These are phyloP conservation scores for Royoungia palumana DNA, from an alignment of 768 basidiomycete genomes.

Conservation along the genomic window DNA sequence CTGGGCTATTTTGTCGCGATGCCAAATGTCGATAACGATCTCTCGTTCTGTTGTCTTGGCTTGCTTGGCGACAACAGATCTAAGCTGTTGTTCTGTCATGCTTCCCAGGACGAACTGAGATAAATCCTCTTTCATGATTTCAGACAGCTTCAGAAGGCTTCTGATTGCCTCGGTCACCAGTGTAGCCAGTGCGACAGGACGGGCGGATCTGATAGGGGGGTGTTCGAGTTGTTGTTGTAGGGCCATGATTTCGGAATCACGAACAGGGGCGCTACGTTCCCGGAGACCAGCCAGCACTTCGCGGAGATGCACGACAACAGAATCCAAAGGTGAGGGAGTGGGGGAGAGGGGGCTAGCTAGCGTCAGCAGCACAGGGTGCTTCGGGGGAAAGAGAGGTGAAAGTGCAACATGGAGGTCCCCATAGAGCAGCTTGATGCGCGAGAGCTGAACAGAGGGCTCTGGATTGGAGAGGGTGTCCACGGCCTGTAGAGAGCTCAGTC, in stretches of 20 bases:
- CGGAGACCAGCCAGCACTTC: conserved; percentile 52
- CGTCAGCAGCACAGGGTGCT: conserved; percentile 46
- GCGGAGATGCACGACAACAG: conserved; percentile 50
- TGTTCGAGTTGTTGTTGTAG: conserved; percentile 38
- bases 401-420: conserved; percentile 50
- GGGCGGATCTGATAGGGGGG: conserved; percentile 23
- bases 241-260: conserved; percentile 52
- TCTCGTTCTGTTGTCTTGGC: conserved; percentile 55
- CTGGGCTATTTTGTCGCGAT: conserved; percentile 22
- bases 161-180: conserved; percentile 48
- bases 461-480: conserved; percentile 52
- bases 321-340: conserved; percentile 63
- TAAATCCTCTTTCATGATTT: conserved; percentile 68
- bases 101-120: conserved; percentile 60
- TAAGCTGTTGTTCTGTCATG: conserved; percentile 63
- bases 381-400: conserved; percentile 54
- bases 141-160: conserved; percentile 48
- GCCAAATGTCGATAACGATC: conserved; percentile 52
- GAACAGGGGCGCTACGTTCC: conserved; percentile 63
- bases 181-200: conserved; percentile 37
- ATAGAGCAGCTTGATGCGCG: conserved; percentile 56
- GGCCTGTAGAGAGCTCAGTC: conserved; percentile 43
- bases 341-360: conserved; percentile 62
- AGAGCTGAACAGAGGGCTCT: conserved; percentile 55
- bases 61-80: conserved; percentile 45